Evolutionary conservation across 2,329 filamentous ascomycete species (phyloP), one percentile per base, ranked within the genome.

Genomic region (Diaporthe sp.): DNA sequence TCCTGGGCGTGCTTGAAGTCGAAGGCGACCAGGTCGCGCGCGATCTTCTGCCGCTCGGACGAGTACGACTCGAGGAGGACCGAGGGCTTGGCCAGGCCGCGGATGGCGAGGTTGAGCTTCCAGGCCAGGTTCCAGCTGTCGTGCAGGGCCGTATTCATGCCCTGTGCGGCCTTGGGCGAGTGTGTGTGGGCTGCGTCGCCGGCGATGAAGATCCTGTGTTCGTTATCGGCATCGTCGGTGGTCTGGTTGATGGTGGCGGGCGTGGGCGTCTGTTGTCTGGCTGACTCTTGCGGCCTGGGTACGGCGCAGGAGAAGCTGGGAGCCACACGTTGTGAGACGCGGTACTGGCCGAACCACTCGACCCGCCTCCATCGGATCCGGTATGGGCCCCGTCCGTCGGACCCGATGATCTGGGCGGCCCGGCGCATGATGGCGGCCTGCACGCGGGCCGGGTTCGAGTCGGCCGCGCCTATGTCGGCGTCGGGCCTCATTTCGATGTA

Each of bases 101-200:
- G 87, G 31, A 89, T 90, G 81, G 86, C 83, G 78, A 90, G 78
- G 84, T 88, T 88, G 76, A 88, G 83, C 80, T 87, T 88, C 86
- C 87, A 90, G 37, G 85, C 85, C 4, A 91, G 81, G 79, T 94
- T 95, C 80, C 93, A 89, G 7, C 89, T 85, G 76, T 94, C 92
- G 67, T 88, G 84, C 84, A 91, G 90, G 12, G 87, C 88, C 9
- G 87, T 88, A 82, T 95, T 95, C 88, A 90, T 89, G 72, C 88
- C 93, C 83, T 94, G 93, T 0, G 92, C 93, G 1, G 92, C 92
- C 82, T 94, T 94, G 5, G 93, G 93, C 3, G 91, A 93, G 80
- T 94, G 93, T 0, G 92, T 94, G 78, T 94, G 93, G 76, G 91
- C 92, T 46, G 92, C 92, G 80, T 94, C 93, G 22, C 92, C 92